Percentiles rank a stretch among this genome's conserved stretches.
phyloP scores from a whole-genome alignment of 345 rosid species.

The Murraya koenigii region DNA sequence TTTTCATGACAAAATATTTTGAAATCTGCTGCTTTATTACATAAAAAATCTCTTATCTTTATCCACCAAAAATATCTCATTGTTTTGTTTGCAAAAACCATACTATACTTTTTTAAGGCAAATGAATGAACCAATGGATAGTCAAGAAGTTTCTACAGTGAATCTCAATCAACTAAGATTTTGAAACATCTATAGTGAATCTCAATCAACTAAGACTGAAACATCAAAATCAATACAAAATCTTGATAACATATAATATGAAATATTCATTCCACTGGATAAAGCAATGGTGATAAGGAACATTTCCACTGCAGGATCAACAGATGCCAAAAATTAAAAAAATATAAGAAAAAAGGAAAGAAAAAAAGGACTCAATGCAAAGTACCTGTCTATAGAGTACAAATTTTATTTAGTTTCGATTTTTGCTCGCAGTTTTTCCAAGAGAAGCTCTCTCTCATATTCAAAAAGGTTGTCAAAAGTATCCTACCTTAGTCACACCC shows the following conservation, averaged over 20 bases:
- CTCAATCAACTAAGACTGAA: too few relatives aligned
- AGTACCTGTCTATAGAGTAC: constrained; percentile 5
- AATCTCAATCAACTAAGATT: not conserved
- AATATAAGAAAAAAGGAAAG: too few relatives aligned
- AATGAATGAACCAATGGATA: not conserved
- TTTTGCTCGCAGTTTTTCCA: not conserved
- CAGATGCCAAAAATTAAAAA: too few relatives aligned
- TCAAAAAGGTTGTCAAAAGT: constrained; percentile 3
- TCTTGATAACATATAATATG: not conserved
- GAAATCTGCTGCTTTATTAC: too few relatives aligned
- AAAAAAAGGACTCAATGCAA: not conserved
- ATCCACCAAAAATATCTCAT: too few relatives aligned
- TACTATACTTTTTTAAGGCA: too few relatives aligned
- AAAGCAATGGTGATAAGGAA: not conserved
- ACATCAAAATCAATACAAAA: not conserved
- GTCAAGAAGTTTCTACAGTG: not conserved
- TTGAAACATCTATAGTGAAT: too few relatives aligned
- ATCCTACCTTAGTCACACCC: constrained; percentile 18
- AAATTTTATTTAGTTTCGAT: constrained; percentile 15
- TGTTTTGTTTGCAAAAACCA: too few relatives aligned
- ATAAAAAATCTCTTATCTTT: too few relatives aligned
- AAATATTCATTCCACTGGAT: not conserved
- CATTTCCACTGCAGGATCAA: not conserved
- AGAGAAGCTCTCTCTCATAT: constrained; percentile 3
- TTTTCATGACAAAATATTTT: not conserved